Conservation (phyloP, 371 early-diverging fungal species). For the Smittium mucronatum region DNA sequence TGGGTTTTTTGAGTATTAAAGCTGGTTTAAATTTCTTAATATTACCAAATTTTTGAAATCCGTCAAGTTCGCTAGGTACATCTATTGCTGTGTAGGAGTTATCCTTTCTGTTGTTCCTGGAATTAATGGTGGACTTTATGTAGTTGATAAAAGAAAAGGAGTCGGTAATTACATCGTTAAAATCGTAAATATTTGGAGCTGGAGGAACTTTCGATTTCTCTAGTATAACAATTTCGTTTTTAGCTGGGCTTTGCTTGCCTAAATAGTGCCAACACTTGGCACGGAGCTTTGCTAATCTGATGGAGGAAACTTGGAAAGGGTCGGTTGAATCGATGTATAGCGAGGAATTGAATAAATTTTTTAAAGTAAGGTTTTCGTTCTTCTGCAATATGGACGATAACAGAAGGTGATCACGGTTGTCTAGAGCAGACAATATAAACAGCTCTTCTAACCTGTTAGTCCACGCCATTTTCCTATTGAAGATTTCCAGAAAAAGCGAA, state of each 20-base stretch:
- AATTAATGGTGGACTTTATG: background rate
- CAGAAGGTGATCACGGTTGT: background rate
- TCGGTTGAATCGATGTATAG: background rate
- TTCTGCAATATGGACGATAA: background rate
- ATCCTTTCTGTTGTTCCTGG: background rate
- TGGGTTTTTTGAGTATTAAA: background rate
- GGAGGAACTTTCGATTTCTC: background rate
- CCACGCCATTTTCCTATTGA: background rate
- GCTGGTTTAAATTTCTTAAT: too few species aligned
- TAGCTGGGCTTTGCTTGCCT: background rate
- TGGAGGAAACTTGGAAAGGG: background rate
- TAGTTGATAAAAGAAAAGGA: background rate
- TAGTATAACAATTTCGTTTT: background rate
- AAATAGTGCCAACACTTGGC: background rate
- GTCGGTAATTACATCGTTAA: background rate
- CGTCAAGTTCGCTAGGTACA: background rate
- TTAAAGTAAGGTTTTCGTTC: background rate
- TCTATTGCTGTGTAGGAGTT: background rate
- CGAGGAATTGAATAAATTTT: background rate
- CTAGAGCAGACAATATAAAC: background rate
- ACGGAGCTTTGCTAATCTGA: background rate
- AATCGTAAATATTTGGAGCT: background rate
- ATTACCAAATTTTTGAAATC: background rate
- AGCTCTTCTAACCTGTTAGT: background rate
- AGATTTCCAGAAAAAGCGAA: background rate